These are phyloP conservation scores for Pyracantha coccinea DNA, from an alignment of 331 rosid species.

Conservation along the genomic window DNA sequence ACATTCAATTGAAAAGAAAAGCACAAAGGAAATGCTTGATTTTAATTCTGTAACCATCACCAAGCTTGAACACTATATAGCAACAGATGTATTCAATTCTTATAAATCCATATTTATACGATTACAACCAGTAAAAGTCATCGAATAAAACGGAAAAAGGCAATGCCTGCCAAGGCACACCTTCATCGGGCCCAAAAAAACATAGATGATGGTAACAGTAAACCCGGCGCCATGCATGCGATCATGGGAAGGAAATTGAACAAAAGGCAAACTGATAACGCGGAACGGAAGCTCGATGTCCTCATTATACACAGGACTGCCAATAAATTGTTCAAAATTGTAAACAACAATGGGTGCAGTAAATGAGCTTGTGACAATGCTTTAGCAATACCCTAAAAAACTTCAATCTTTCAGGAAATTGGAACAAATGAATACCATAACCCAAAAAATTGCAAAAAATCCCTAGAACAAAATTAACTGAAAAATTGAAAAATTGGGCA, in stretches of 20 bases:
- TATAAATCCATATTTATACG: background rate
- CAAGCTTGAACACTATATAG: background rate
- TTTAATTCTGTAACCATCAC: background rate
- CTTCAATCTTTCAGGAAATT: background rate
- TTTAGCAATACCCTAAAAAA: background rate
- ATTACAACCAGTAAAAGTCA: background rate
- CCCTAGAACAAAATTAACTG: background rate
- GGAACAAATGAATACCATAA: background rate
- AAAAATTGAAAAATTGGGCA: background rate
- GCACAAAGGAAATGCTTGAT: background rate
- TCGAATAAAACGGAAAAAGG: background rate
- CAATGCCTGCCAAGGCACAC: background rate
- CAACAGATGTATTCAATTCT: background rate
- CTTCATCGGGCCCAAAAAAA: background rate
- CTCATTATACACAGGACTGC: background rate
- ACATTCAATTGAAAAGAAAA: background rate
- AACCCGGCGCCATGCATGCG: background rate
- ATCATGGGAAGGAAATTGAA: background rate
- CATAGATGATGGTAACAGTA: background rate
- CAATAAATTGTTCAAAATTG: background rate
- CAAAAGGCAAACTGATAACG: no score
- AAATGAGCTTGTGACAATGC: background rate
- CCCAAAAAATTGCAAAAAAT: background rate
- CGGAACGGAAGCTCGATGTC: background rate
- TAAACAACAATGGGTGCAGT: background rate